These are phyloP conservation scores for Metschnikowia continentalis DNA, from an alignment of 805 yeast species.

Conservation along the genomic window DNA sequence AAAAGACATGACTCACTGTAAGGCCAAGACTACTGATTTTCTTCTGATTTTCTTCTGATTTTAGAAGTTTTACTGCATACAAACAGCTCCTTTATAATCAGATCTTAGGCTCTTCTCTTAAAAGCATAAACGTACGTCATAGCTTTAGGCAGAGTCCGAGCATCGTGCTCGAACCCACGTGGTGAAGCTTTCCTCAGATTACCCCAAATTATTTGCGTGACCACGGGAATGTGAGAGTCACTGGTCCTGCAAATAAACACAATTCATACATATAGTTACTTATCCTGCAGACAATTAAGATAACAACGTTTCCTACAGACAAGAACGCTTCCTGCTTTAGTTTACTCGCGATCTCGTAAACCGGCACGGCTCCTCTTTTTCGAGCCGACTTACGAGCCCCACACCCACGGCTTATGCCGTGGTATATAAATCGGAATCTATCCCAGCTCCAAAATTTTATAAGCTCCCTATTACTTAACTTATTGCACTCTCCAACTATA, in stretches of 20 bases:
- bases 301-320: no score
- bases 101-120: not conserved
- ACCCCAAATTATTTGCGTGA: not conserved
- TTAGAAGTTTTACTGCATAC: no score
- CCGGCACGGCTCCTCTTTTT: slow-evolving; percentile 1
- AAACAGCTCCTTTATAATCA: not conserved
- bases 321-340: not conserved
- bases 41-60: no score
- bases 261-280: not conserved
- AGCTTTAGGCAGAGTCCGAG: not conserved
- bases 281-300: no score
- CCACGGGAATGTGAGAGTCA: not conserved
- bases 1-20: no score
- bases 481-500: not conserved
- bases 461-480: no score
- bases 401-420: not conserved
- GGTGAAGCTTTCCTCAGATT: not conserved
- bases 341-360: not conserved
- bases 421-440: not conserved
- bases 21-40: no score
- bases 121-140: not conserved
- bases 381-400: not conserved
- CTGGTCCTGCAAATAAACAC: not conserved
- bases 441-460: no score
- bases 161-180: not conserved